Base-by-base conservation (phyloP, 1,284 basidiomycete genomes). In the Rhodofomes roseus region DNA sequence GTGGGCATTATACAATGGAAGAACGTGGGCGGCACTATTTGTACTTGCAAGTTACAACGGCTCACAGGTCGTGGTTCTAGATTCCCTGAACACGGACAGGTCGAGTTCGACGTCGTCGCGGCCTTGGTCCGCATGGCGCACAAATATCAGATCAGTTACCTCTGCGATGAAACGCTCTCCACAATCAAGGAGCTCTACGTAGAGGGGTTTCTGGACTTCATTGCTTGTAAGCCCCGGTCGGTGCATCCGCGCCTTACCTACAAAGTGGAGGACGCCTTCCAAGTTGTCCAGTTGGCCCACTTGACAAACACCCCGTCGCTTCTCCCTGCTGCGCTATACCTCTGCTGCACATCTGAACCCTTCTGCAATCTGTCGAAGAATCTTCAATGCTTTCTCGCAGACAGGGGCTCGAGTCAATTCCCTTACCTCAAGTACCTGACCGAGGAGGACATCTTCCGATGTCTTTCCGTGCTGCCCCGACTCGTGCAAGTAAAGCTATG, bases 121-220 rank as follows among this genome's bases (percentile, higher is more conserved):
- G 65, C 66, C 16, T 60, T 65, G 51, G 25, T 66, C 43, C 66
- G 65, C 41, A 62, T 68, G 56, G 62, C 63, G 6, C 63, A 69
- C 58, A 69, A 69, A 40, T 69, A 69, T 57, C 63, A 67, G 41
- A 65, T 66, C 55, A 61, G 61, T n/a, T 61, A 60, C 48, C 48
- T 69, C 12, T 62, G 62, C 50, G 31, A 63, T 9, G 62, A 58
- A 25, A 62, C 65, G n/a, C 57, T 67, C 53, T 58, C 58, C 46
- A 63, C 61, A 48, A 54, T 68, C 50, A 62, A 67, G 53, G 57
- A 61, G 36, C 60, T 62, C 53, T 66, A 66, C 58, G 61, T 63
- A 18, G 60, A 63, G 4, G 29, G 46, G 4, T 29, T 46, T 25
- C 1, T 22, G 20, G 18, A 12, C 3, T 58, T 40, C 39, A 11